Percentiles rank a stretch among this genome's conserved stretches.
These are phyloP conservation scores for Rhizopus delemar DNA, from an alignment of 371 early-diverging fungal species.

Conservation along the genomic window DNA sequence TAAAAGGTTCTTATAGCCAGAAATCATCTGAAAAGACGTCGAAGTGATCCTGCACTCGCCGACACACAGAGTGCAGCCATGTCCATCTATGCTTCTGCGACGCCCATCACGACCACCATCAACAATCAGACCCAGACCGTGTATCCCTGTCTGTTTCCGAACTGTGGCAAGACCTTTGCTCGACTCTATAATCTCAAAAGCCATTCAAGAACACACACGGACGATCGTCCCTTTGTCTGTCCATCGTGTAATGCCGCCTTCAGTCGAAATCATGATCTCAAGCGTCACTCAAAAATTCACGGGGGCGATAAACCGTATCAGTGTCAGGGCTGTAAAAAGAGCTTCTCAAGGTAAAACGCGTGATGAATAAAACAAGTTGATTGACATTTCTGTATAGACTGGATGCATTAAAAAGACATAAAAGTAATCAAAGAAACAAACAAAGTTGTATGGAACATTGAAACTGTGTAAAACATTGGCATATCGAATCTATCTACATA, in stretches of 20 bases:
- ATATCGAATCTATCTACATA: no score
- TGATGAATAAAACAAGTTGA: background rate
- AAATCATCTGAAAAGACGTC: slow-evolving; percentile 37
- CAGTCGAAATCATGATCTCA: slow-evolving; percentile 85
- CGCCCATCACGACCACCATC: slow-evolving; percentile 51
- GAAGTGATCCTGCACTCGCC: slow-evolving; percentile 49
- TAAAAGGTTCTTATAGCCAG: background rate
- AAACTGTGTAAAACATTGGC: background rate
- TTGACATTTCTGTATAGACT: slow-evolving; percentile 24
- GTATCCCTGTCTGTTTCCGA: slow-evolving; percentile 66
- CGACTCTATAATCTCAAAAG: slow-evolving; percentile 79
- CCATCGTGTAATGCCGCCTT: slow-evolving; percentile 73
- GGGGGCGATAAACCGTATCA: slow-evolving; percentile 82
- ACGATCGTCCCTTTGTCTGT: slow-evolving; percentile 81
- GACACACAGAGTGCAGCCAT: slow-evolving; percentile 53
- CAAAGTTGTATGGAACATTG: slow-evolving; percentile 31
- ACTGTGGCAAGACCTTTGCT: slow-evolving; percentile 76
- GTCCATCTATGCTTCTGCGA: slow-evolving; percentile 51
- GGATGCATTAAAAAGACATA: slow-evolving; percentile 56
- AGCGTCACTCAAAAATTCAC: slow-evolving; percentile 85
- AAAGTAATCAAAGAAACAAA: slow-evolving; percentile 51
- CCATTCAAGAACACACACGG: slow-evolving; percentile 79
- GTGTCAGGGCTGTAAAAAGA: slow-evolving; percentile 81
- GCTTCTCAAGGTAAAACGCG: slow-evolving; percentile 58
- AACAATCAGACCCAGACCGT: slow-evolving; percentile 55